Percentiles rank a stretch among this genome's conserved stretches.
Conservation (phyloP, 768 basidiomycete species). For the Collybia nuda region DNA sequence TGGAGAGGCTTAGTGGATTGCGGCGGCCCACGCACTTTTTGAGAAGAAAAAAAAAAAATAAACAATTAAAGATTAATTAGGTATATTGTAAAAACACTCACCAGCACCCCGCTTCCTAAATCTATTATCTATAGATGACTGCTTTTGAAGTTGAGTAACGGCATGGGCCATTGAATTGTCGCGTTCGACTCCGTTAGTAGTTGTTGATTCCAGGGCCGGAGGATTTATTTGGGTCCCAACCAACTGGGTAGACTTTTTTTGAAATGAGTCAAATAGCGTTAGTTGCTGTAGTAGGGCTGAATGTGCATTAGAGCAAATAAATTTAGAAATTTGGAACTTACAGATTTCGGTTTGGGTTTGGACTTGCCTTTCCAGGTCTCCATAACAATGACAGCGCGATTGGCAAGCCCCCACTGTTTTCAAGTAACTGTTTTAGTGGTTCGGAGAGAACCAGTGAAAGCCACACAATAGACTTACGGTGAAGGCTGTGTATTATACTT, state of each 20-base stretch:
- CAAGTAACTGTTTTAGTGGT: neutral
- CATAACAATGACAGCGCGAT: slow-evolving; percentile 23
- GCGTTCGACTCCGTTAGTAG: neutral
- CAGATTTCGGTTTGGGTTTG: slow-evolving; percentile 23
- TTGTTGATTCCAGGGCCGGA: neutral
- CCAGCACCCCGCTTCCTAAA: neutral
- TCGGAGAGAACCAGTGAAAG: neutral
- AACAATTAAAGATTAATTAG: no score
- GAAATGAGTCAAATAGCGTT: slow-evolving; percentile 40
- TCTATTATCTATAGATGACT: no score
- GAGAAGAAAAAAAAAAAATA: no score
- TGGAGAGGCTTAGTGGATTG: slow-evolving; percentile 6
- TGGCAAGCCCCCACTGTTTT: neutral
- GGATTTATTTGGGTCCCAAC: neutral
- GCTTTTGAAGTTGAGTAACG: no score
- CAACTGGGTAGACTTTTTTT: slow-evolving; percentile 12
- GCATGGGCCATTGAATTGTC: neutral
- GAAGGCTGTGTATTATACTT: neutral
- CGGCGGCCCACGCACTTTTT: neutral
- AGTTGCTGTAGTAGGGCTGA: slow-evolving; percentile 27
- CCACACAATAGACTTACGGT: neutral
- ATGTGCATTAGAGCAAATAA: no score
- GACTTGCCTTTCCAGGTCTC: slow-evolving; percentile 18
- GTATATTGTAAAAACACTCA: neutral
- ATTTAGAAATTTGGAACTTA: slow-evolving; percentile 13